Evolutionary conservation across 306 rosid species (phyloP).

Genomic region (Betula pendula): DNA sequence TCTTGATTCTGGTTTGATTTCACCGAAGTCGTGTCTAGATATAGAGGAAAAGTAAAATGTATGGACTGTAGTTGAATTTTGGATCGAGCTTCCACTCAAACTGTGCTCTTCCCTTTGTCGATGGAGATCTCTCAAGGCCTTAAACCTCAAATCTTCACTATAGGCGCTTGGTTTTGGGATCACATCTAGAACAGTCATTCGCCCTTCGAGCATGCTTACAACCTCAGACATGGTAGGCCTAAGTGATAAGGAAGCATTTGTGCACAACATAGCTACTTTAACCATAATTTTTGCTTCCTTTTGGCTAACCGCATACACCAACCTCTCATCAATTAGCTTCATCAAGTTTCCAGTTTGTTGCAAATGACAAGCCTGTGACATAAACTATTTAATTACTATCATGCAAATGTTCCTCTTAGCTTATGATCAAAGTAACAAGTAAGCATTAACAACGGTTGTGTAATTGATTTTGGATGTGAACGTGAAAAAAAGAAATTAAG

Average conservation of each 20-base stretch:
- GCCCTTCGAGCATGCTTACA: constrained; percentile 69
- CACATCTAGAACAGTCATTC: constrained; percentile 39
- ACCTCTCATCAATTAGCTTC: constrained; percentile 59
- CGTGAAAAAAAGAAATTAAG: too few species aligned
- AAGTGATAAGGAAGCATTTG: constrained; percentile 54
- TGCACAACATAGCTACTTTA: constrained; percentile 60
- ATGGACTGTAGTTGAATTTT: constrained; percentile 30
- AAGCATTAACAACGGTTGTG: not conserved
- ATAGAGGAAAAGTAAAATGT: constrained; percentile 39
- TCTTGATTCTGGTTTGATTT: constrained; percentile 25
- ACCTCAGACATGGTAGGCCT: constrained; percentile 78
- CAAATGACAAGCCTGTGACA: constrained; percentile 63
- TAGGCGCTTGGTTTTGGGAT: constrained; percentile 45
- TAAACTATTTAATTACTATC: not conserved
- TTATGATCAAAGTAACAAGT: not conserved
- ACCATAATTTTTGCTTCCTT: constrained; percentile 56
- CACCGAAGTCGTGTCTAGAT: constrained; percentile 33
- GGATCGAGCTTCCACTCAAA: constrained; percentile 38
- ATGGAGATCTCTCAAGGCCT: constrained; percentile 70
- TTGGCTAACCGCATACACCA: constrained; percentile 38
- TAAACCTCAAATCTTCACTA: constrained; percentile 62
- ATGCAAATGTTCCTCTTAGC: not conserved
- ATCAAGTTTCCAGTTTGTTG: constrained; percentile 45
- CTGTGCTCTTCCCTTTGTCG: constrained; percentile 32
- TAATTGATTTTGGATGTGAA: too few species aligned